Percentiles rank a stretch among this genome's conserved stretches.
These are phyloP conservation scores for Raphidocelis subcapitata DNA, from an alignment of 139 green algal genomes.

Conservation along the genomic window DNA sequence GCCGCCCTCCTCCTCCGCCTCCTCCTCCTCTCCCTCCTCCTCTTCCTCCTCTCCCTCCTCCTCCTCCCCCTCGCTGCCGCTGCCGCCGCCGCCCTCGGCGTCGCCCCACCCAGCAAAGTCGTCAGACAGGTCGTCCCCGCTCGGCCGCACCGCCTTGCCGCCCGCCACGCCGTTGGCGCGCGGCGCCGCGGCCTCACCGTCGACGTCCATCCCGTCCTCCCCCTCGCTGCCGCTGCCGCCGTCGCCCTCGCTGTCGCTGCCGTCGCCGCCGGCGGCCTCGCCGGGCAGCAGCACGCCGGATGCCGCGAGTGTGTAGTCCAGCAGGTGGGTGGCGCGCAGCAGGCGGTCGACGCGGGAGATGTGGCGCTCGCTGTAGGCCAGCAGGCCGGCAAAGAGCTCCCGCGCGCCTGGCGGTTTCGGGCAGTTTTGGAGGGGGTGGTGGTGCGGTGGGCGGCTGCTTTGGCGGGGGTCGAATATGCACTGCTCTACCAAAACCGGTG, in stretches of 20 bases:
- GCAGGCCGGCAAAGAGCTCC: constrained; percentile 77
- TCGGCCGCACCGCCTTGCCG: background rate
- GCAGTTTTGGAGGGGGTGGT: background rate
- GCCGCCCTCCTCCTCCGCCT: background rate
- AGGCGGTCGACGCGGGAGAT: constrained; percentile 79
- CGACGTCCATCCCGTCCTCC: background rate
- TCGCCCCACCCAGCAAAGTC: constrained; percentile 9
- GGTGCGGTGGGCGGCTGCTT: background rate
- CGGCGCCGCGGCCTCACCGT: background rate
- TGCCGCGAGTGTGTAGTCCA: constrained; percentile 83
- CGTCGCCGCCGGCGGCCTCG: background rate
- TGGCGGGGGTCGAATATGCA: too few species aligned
- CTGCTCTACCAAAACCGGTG: background rate
- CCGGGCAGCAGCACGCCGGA: constrained; percentile 72
- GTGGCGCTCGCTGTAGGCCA: constrained; percentile 87
- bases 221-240: constrained; percentile 7
- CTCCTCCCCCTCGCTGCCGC: constrained; percentile 2
- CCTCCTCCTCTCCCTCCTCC: constrained; percentile 5
- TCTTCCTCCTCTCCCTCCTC: constrained; percentile 16
- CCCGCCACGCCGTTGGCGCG: background rate
- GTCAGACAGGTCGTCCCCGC: constrained; percentile 16
- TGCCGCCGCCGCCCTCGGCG: background rate
- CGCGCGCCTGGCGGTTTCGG: constrained; percentile 18
- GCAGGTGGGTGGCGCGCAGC: constrained; percentile 71
- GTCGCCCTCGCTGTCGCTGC: background rate